phyloP scores from a whole-genome alignment of 768 basidiomycete species.

The Fistulinella prunicolor region DNA sequence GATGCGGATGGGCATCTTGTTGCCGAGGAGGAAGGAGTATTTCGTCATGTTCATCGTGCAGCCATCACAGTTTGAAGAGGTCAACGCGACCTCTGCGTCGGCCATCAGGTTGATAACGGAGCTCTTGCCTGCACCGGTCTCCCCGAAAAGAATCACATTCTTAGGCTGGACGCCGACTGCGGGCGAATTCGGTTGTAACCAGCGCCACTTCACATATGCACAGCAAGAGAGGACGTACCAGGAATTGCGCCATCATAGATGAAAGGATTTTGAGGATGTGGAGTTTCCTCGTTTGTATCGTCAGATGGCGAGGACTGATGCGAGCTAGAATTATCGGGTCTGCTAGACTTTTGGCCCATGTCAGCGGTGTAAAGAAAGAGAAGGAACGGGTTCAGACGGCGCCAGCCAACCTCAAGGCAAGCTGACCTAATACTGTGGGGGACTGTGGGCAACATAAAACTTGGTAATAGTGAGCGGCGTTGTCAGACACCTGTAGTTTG shows the following conservation, averaged over 20 bases:
- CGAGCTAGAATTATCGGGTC: too few relatives aligned
- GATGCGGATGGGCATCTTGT: neutral
- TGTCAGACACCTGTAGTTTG: too few relatives aligned
- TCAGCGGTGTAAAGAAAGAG: too few relatives aligned
- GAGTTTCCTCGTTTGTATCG: too few relatives aligned
- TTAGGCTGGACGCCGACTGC: neutral
- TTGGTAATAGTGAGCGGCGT: too few relatives aligned
- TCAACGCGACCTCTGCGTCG: neutral
- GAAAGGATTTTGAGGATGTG: neutral
- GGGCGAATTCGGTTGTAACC: neutral
- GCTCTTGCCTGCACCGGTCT: too few relatives aligned
- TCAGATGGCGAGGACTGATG: too few relatives aligned
- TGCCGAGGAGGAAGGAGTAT: constrained; percentile 1
- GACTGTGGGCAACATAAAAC: too few relatives aligned
- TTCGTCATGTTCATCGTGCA: constrained; percentile 1
- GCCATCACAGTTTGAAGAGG: neutral
- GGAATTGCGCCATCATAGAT: neutral
- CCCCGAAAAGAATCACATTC: constrained; percentile 10
- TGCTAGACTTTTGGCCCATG: too few relatives aligned
- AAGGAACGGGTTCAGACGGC: too few relatives aligned
- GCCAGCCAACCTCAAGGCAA: too few relatives aligned
- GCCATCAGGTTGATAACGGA: constrained; percentile 12
- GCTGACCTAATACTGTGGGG: too few relatives aligned
- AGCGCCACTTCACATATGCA: neutral
- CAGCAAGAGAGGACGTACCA: neutral